phyloP scores from a whole-genome alignment of 1,284 basidiomycete genomes.

The Rhodotorula mucilaginosa region DNA sequence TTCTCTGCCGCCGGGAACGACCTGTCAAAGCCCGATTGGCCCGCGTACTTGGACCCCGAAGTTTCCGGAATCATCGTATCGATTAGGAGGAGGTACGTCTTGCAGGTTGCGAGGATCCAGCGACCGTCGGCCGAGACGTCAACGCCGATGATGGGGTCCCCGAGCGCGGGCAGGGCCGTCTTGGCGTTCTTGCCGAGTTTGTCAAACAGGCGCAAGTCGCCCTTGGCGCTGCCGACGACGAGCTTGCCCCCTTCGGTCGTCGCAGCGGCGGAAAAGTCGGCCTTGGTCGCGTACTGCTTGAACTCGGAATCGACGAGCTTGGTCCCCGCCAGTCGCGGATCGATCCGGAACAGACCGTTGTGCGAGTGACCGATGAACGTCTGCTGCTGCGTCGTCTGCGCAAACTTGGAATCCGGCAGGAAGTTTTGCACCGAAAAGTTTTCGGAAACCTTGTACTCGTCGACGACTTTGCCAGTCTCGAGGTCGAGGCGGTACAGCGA shows the following conservation, averaged over 20 bases:
- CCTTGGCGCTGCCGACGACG: conserved; percentile 92
- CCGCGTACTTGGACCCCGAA: conserved; percentile 27
- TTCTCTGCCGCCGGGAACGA: conserved; percentile 93
- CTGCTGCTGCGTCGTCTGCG: conserved; percentile 87
- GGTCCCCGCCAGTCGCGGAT: conserved; percentile 82
- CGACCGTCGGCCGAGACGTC: conserved; percentile 89
- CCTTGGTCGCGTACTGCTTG: conserved; percentile 95
- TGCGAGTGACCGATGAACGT: conserved; percentile 89
- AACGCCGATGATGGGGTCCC: conserved; percentile 90
- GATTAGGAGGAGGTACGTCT: conserved; percentile 89
- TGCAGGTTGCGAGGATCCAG: conserved; percentile 94
- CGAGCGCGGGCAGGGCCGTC: conserved; percentile 92
- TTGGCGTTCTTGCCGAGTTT: conserved; percentile 98
- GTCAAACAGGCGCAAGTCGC: conserved; percentile 94
- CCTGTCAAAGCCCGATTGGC: conserved; percentile 59
- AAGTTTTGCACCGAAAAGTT: conserved; percentile 82
- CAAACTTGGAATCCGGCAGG: conserved; percentile 89
- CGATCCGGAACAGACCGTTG: conserved; percentile 95
- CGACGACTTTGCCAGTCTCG: conserved; percentile 92
- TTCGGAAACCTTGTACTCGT: conserved; percentile 97
- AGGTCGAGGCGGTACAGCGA: conserved; percentile 90
- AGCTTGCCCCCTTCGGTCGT: conserved; percentile 85
- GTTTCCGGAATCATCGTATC: conserved; percentile 73
- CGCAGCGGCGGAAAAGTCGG: conserved; percentile 88
- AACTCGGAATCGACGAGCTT: conserved; percentile 93